Evolutionary conservation across 2,329 filamentous ascomycete genomes (phyloP).

Genomic region (Helotiales sp.): DNA sequence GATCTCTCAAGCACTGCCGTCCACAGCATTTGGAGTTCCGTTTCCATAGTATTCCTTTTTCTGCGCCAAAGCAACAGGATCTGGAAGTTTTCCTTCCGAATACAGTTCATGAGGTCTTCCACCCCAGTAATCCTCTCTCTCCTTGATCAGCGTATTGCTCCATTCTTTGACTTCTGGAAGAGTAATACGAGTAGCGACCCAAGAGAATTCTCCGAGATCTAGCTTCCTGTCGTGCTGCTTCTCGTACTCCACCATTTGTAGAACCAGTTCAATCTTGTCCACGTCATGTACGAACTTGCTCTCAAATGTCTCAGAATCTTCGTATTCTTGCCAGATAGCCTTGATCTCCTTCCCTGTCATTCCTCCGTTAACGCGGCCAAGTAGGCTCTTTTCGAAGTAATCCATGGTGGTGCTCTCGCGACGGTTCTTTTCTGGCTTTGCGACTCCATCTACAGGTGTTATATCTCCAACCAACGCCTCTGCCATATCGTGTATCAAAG

Average conservation of each 20-base stretch:
- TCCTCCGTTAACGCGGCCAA: constrained; percentile 76
- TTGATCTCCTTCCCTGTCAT: constrained; percentile 68
- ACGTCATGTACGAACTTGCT: constrained; percentile 92
- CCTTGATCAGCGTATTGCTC: constrained; percentile 73
- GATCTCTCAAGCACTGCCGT: not conserved
- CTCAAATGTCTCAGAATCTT: constrained; percentile 81
- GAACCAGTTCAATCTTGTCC: constrained; percentile 91
- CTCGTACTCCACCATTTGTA: constrained; percentile 98
- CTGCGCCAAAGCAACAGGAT: constrained; percentile 8
- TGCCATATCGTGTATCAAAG: constrained; percentile 95
- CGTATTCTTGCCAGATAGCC: constrained; percentile 91
- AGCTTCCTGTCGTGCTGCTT: constrained; percentile 61
- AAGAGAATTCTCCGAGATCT: constrained; percentile 84
- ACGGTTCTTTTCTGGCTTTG: constrained; percentile 84
- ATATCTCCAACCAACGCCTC: constrained; percentile 95
- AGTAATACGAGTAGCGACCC: constrained; percentile 71
- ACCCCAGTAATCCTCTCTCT: constrained; percentile 75
- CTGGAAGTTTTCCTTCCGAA: constrained; percentile 4
- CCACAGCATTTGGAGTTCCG: not conserved
- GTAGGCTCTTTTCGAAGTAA: constrained; percentile 70
- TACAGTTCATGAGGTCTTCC: constrained; percentile 37
- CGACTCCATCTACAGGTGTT: constrained; percentile 83
- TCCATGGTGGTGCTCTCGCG: constrained; percentile 91
- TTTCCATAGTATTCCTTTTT: constrained; percentile 14
- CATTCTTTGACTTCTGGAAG: constrained; percentile 79